A percentile compares a stretch with the other conserved stretches of the same genome.
phyloP scores from a whole-genome alignment of 164 flowering plant genomes.

The Aristolochia fimbriata region DNA sequence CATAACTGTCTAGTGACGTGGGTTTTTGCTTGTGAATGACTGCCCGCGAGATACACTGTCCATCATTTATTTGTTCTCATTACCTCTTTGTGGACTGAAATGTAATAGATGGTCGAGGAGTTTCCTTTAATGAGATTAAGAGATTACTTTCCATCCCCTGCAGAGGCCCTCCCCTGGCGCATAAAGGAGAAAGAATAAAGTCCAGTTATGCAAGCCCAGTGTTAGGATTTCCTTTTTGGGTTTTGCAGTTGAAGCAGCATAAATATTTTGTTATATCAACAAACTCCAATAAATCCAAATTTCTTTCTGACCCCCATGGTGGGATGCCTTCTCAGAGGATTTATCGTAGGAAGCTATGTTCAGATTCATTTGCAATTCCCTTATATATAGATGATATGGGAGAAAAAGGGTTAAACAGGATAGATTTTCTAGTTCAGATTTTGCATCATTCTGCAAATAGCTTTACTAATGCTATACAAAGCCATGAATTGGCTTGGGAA shows the following conservation, averaged over 20 bases:
- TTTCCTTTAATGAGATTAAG: no score
- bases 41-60: no score
- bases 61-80: no score
- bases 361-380: constrained; percentile 13
- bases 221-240: neutral
- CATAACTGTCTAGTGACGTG: no score
- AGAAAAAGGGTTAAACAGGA: constrained; percentile 22
- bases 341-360: constrained; percentile 11
- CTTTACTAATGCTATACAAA: constrained; percentile 34
- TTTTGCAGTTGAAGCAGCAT: neutral
- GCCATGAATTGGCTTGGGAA: constrained; percentile 24
- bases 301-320: constrained; percentile 1
- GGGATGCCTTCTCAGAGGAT: constrained; percentile 6
- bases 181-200: neutral
- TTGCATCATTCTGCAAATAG: constrained; percentile 53
- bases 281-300: neutral
- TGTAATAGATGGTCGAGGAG: no score
- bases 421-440: constrained; percentile 36
- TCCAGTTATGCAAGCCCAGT: neutral
- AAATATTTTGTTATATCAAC: neutral
- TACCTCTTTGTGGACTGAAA: no score
- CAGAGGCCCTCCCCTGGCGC: neutral
- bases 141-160: no score
- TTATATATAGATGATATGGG: constrained; percentile 9
- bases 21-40: no score